Evolutionary conservation across 192 early-diverging fungal species (phyloP).

Genomic region (Coemansia sp.): DNA sequence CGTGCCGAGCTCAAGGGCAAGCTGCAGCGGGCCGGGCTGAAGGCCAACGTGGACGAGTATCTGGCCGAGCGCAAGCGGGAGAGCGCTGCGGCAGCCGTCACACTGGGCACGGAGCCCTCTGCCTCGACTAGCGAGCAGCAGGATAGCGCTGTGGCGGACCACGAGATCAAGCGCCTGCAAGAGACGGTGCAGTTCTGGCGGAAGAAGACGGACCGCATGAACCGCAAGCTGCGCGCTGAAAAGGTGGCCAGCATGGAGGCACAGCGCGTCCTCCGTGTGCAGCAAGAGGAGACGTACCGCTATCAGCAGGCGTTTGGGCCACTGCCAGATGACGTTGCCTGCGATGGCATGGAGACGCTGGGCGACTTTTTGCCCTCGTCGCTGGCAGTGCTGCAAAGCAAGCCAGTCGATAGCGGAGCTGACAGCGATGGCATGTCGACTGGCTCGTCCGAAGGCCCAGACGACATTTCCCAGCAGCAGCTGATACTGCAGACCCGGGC

Average conservation of each 20-base stretch:
- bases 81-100: neutral
- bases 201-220: conserved; percentile 36
- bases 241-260: conserved; percentile 23
- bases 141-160: conserved; percentile 14
- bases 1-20: conserved; percentile 54
- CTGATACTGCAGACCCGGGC: neutral
- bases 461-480: neutral
- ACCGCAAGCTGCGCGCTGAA: conserved; percentile 40
- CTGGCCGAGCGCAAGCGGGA: conserved; percentile 29
- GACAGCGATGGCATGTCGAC: conserved; percentile 17
- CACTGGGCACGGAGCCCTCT: neutral
- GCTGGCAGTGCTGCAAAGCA: neutral
- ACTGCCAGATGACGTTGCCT: conserved; percentile 20
- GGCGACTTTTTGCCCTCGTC: conserved; percentile 25
- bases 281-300: conserved; percentile 43
- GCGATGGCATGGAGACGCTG: conserved; percentile 28
- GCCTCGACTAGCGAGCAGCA: neutral
- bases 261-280: conserved; percentile 23
- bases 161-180: conserved; percentile 33
- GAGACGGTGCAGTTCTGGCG: conserved; percentile 43
- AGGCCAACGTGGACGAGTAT: conserved; percentile 52
- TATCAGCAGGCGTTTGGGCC: conserved; percentile 40
- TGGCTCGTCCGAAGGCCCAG: neutral
- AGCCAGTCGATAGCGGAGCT: neutral
- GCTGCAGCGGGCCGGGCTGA: conserved; percentile 52